phyloP scores from a whole-genome alignment of 306 rosid species.

The Trifolium repens region DNA sequence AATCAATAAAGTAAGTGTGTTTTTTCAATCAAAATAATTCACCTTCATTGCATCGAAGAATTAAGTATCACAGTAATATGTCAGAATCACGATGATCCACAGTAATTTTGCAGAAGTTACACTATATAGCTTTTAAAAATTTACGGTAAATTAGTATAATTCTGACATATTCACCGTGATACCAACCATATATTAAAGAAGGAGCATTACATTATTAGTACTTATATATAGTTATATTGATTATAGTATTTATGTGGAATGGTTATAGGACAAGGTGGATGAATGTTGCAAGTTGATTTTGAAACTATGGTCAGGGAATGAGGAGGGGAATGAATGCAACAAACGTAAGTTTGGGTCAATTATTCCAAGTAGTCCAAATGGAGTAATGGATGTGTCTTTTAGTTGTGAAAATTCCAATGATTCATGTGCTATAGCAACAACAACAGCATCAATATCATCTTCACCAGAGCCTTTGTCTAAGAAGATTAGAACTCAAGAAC shows the following conservation, averaged over 20 bases:
- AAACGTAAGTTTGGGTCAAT: slow-evolving; percentile 64
- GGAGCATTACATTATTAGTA: too few species aligned
- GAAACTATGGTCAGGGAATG: slow-evolving; percentile 47
- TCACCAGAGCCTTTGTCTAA: slow-evolving; percentile 73
- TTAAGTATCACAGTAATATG: too few species aligned
- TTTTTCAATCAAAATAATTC: neutral
- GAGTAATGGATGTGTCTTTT: slow-evolving; percentile 75
- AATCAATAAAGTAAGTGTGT: slow-evolving; percentile 65
- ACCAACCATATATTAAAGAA: too few species aligned
- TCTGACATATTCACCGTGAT: too few species aligned
- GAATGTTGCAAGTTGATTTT: slow-evolving; percentile 61
- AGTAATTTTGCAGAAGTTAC: too few species aligned
- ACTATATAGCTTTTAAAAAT: too few species aligned
- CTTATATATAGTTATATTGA: too few species aligned
- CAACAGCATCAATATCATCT: slow-evolving; percentile 59
- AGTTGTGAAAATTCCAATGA: slow-evolving; percentile 80
- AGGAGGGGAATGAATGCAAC: slow-evolving; percentile 41
- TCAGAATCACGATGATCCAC: too few species aligned
- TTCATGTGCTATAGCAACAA: slow-evolving; percentile 56
- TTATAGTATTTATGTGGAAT: too few species aligned
- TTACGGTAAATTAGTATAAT: too few species aligned
- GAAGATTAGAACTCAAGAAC: slow-evolving; percentile 58
- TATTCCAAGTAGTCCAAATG: slow-evolving; percentile 78
- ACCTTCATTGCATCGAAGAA: too few species aligned
- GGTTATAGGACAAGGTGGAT: slow-evolving; percentile 64